Evolutionary conservation across 257 asterid species (phyloP).

Genomic region (Agastache rugosa): DNA sequence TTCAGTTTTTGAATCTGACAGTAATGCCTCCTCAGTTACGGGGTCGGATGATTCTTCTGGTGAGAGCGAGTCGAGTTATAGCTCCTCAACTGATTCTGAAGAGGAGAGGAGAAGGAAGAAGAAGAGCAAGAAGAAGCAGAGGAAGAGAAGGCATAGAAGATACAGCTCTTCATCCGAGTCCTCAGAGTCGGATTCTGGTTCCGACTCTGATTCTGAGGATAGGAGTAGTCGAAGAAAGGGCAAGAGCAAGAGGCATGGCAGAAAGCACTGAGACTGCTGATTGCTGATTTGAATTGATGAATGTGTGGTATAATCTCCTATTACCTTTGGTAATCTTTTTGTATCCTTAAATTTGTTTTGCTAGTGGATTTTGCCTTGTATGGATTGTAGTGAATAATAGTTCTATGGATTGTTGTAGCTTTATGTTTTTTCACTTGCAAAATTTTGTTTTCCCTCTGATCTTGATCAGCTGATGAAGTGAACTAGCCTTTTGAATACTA

Average conservation of each 20-base stretch:
- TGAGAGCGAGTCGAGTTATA: constrained; percentile 67
- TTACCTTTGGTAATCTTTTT: not conserved
- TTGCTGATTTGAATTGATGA: not conserved
- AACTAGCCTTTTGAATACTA: not conserved
- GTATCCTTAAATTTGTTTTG: not conserved
- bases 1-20: constrained; percentile 79
- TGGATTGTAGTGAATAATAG: constrained; percentile 10
- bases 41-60: constrained; percentile 76
- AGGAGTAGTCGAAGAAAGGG: constrained; percentile 70
- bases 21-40: constrained; percentile 63
- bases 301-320: constrained; percentile 6
- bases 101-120: constrained; percentile 90
- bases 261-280: constrained; percentile 39
- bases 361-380: not conserved
- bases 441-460: not conserved
- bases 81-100: constrained; percentile 84
- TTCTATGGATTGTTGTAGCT: constrained; percentile 4
- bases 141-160: constrained; percentile 63
- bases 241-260: constrained; percentile 61
- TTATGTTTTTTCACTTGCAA: not conserved
- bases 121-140: constrained; percentile 68
- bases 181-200: constrained; percentile 77
- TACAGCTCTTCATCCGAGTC: constrained; percentile 78
- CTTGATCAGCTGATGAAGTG: not conserved
- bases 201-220: constrained; percentile 85